phyloP scores from a whole-genome alignment of 352 stramenopile species.

The Pythium dissimile region DNA sequence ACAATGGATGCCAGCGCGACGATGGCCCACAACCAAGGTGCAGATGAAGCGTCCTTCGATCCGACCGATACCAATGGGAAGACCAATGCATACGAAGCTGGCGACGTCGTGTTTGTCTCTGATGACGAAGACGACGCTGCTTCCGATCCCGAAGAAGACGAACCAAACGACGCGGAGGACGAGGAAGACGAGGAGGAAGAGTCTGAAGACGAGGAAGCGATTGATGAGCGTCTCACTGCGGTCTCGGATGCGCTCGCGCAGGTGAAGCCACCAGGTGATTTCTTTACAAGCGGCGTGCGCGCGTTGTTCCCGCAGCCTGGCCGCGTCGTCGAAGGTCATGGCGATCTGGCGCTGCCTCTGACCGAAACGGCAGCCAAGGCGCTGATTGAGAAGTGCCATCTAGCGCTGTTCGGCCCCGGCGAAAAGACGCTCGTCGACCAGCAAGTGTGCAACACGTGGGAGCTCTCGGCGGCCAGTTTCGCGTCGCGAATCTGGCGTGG shows the following conservation, averaged over 20 bases:
- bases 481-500: constrained; percentile 14
- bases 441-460: constrained; percentile 19
- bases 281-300: background rate
- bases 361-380: background rate
- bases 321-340: constrained; percentile 3
- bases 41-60: too few relatives aligned
- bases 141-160: background rate
- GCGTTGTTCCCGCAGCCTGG: constrained; percentile 1
- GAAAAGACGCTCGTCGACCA: constrained; percentile 19
- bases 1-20: too few relatives aligned
- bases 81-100: too few relatives aligned
- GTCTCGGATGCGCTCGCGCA: constrained; percentile 13
- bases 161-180: background rate
- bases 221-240: background rate
- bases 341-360: constrained; percentile 7
- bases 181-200: constrained; percentile 3
- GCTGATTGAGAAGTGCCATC: constrained; percentile 11
- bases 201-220: background rate
- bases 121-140: too few relatives aligned
- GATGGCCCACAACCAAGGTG: too few relatives aligned
- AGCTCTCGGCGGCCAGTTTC: constrained; percentile 12
- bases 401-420: constrained; percentile 13
- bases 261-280: constrained; percentile 14
- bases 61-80: too few relatives aligned
- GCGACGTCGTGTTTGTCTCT: too few relatives aligned